Base-by-base conservation (phyloP, 1,139 yeast species). In the Sugiyamaella xylanicola region DNA sequence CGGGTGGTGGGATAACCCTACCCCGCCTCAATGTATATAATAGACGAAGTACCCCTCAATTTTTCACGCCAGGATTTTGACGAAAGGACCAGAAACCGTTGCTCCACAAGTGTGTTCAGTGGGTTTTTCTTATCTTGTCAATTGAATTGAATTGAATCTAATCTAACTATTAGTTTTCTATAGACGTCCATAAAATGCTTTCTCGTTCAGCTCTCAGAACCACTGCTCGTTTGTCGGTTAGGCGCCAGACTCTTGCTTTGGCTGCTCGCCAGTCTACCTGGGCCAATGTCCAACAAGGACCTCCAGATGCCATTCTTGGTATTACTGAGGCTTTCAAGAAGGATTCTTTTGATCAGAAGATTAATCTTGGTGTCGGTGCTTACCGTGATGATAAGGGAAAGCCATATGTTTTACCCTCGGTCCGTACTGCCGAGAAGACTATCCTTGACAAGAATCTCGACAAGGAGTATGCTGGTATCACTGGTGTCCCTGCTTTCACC, bases 351-450 rank as follows among this genome's bases (percentile, higher is more conserved):
- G 71, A 69, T 4, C 78, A 81, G 59, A 93, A 92, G 77, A 90
- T 92, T 62, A 96, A 91, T 73, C 78, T 90, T 62, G 97, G 97
- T 55, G 92, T 92, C 59, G 98, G 98, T 62, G 98, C 98, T 48
- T 93, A 43, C 29, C 82, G 97, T 71, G 96, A 90, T 70, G 80
- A 84, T 64, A 65, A 73, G 52, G 98, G 97, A 45, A 80, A 84
- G 70, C 97, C 97, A 22, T 88, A 95, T 85, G 85, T 92, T 44
- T 79, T 92, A 54, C 96, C 96, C 3, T 85, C 93, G 3, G 95
- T 92, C 13, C 80, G 76, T 61, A 74, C 77, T 63, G 96, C 66
- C 48, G 97, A 91, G 63, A 53, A 58, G 56, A 48, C 53, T 17
- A 59, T 71, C 20, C 59, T 66, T 2, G 61, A 56, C 32, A 73